Evolutionary conservation across 2,329 filamentous ascomycete genomes (phyloP).

Genomic region (Chaetomium olivaceum): DNA sequence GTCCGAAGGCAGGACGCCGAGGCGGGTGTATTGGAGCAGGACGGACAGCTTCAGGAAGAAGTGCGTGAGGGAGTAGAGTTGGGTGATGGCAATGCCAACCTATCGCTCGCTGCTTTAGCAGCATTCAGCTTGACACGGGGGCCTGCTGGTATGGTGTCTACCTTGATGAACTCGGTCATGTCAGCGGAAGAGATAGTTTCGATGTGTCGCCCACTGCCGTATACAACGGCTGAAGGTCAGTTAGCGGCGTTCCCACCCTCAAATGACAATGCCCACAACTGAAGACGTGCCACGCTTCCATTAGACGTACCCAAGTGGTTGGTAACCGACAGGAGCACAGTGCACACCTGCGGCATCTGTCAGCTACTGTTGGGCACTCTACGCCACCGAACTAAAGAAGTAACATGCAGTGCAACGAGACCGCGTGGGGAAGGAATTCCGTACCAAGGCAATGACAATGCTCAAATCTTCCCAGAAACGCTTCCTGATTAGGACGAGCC

Average conservation of each 20-base stretch:
- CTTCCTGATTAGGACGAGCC: background rate
- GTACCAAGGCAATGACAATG: background rate
- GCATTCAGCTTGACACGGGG: background rate
- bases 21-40: background rate
- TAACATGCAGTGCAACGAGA: too few relatives aligned
- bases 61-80: background rate
- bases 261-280: too few relatives aligned
- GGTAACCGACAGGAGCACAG: too few relatives aligned
- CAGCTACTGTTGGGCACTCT: too few relatives aligned
- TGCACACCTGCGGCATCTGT: too few relatives aligned
- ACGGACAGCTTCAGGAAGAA: background rate
- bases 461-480: background rate
- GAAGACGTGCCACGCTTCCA: too few relatives aligned
- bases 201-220: background rate
- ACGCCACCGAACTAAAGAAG: too few relatives aligned
- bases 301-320: too few relatives aligned
- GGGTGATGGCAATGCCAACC: background rate
- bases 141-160: background rate
- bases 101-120: background rate
- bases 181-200: background rate
- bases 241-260: background rate
- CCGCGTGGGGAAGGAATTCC: background rate
- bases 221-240: background rate
- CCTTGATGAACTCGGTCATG: background rate
- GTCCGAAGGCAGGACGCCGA: background rate